Conservation (phyloP, 2,329 filamentous ascomycete species). For the Aspergillus nomiae region DNA sequence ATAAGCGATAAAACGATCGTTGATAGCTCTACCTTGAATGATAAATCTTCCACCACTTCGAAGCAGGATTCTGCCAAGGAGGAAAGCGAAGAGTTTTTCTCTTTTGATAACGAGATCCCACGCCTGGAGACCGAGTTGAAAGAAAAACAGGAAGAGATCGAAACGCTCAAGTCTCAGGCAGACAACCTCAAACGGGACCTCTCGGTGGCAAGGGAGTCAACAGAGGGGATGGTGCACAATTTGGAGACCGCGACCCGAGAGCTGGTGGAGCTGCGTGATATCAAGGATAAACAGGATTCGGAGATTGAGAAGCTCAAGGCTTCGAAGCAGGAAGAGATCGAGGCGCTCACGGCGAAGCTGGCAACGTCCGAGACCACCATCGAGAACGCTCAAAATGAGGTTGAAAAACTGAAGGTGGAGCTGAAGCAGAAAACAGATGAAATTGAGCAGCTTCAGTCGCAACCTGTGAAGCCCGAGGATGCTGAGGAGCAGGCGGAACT, state of each 20-base stretch:
- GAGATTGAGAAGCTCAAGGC: conserved; percentile 50
- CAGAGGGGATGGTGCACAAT: conserved; percentile 63
- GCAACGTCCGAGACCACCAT: conserved; percentile 34
- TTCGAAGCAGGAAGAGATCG: conserved; percentile 42
- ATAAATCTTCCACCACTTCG: not conserved
- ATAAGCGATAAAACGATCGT: conserved; percentile 15
- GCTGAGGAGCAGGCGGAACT: conserved; percentile 27
- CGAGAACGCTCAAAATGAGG: conserved; percentile 28
- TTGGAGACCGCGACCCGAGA: conserved; percentile 69
- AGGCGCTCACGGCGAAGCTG: conserved; percentile 44
- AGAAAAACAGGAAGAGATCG: conserved; percentile 70
- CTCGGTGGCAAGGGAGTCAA: conserved; percentile 69
- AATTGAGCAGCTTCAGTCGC: conserved; percentile 37
- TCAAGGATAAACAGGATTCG: conserved; percentile 51
- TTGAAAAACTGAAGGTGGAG: conserved; percentile 38
- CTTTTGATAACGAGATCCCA: conserved; percentile 84
- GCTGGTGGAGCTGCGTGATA: conserved; percentile 58
- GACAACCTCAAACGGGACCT: conserved; percentile 70
- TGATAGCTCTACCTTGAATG: conserved; percentile 16
- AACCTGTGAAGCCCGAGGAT: conserved; percentile 26
- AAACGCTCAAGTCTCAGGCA: conserved; percentile 69
- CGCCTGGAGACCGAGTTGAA: conserved; percentile 75
- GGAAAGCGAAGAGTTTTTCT: conserved; percentile 77
- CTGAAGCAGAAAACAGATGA: conserved; percentile 45
- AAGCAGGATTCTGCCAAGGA: conserved; percentile 27